Conservation (phyloP, 1,284 basidiomycete species). For the Puccinia polysora region DNA sequence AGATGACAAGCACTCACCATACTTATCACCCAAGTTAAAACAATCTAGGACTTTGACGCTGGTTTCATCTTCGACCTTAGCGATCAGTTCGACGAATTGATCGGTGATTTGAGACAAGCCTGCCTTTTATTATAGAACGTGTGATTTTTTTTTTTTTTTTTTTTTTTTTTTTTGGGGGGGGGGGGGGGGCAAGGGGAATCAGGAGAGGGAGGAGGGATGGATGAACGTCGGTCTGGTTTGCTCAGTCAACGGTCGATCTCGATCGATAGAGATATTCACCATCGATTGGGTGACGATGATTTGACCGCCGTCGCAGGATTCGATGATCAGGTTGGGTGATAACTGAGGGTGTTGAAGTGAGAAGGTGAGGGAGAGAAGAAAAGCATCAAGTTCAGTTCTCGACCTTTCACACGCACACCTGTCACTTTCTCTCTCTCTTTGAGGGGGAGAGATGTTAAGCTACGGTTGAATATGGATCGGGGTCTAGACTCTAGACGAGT, state of each 20-base stretch:
- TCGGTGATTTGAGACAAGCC: background rate
- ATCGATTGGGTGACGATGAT: background rate
- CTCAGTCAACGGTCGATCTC: background rate
- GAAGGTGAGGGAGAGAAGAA: too few relatives aligned
- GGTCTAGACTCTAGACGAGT: too few relatives aligned
- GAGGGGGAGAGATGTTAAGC: too few relatives aligned
- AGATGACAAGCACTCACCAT: background rate
- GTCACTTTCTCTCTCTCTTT: too few relatives aligned
- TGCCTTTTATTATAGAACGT: background rate
- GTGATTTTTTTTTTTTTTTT: too few relatives aligned
- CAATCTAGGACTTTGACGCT: constrained; percentile 5
- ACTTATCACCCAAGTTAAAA: constrained; percentile 20
- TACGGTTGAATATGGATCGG: too few relatives aligned
- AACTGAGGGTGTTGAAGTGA: background rate
- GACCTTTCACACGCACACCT: too few relatives aligned
- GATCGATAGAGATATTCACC: background rate
- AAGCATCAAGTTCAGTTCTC: too few relatives aligned
- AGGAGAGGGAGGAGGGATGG: background rate
- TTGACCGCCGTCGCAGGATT: constrained; percentile 28
- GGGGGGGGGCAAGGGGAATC: too few relatives aligned
- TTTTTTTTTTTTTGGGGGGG: too few relatives aligned
- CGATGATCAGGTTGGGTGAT: constrained; percentile 10
- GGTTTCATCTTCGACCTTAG: constrained; percentile 10
- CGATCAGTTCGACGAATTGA: constrained; percentile 10
- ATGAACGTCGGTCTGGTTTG: background rate